Conservation (phyloP, 768 basidiomycete species). For the Podaxis sp. region DNA sequence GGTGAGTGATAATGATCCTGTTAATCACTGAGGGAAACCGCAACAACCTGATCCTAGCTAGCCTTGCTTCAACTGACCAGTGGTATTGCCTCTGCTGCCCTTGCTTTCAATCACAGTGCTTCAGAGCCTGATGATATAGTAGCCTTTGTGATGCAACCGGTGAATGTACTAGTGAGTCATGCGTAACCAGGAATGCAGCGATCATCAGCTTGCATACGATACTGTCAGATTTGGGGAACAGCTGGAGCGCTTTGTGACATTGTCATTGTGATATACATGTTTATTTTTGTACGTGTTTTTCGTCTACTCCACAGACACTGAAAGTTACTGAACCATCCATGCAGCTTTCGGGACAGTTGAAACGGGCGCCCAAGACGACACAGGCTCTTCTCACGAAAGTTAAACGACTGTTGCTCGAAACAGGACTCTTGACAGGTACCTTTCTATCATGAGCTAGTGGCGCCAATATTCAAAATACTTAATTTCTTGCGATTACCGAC, state of each 20-base stretch:
- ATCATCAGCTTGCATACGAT: background rate
- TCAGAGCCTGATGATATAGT: background rate
- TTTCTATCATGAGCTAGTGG: background rate
- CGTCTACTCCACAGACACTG: background rate
- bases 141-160: background rate
- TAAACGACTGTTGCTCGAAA: constrained; percentile 4
- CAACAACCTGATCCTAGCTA: background rate
- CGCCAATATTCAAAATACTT: background rate
- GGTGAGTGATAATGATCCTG: background rate
- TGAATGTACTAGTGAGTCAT: background rate
- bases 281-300: background rate
- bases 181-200: background rate
- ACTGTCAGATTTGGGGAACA: background rate
- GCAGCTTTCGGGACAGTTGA: background rate
- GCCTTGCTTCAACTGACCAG: background rate
- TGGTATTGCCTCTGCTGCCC: background rate
- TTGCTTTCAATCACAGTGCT: background rate
- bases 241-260: background rate
- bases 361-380: background rate
- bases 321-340: background rate
- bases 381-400: background rate
- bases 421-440: background rate
- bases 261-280: constrained; percentile 4
- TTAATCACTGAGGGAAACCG: background rate
- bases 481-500: background rate